A percentile compares a stretch with the other conserved stretches of the same genome.
Evolutionary conservation across 352 stramenopile genomes (phyloP).

Genomic region (Globisporangium iwayamae): DNA sequence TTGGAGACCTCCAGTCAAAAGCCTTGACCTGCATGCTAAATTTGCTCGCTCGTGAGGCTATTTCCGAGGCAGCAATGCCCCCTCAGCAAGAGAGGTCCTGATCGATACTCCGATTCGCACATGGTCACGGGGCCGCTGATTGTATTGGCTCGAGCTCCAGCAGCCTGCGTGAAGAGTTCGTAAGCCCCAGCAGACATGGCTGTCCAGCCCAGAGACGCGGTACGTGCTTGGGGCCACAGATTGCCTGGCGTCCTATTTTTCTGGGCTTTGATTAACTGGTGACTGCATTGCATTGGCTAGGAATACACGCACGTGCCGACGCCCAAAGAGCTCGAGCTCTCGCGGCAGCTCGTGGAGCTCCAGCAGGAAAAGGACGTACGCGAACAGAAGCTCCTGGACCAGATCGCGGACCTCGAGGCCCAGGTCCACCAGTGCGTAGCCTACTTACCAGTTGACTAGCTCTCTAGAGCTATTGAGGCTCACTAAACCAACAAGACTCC

Average conservation of each 20-base stretch:
- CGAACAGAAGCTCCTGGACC: constrained; percentile 51
- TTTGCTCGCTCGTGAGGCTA: not conserved
- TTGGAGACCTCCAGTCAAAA: not conserved
- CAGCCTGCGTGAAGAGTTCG: not conserved
- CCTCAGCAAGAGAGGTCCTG: not conserved
- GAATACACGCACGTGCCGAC: constrained; percentile 70
- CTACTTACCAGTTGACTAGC: not conserved
- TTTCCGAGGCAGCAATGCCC: no score
- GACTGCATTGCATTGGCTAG: constrained; percentile 22
- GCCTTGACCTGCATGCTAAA: not conserved
- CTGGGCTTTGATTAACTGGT: no score
- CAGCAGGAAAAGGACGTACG: constrained; percentile 68
- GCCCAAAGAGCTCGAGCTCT: constrained; percentile 69
- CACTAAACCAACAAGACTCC: not conserved
- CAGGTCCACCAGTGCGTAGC: constrained; percentile 63
- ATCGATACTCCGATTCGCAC: not conserved
- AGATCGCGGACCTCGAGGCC: constrained; percentile 62
- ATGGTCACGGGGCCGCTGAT: no score
- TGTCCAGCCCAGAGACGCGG: constrained; percentile 12
- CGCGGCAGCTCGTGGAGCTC: constrained; percentile 54
- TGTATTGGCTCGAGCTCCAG: not conserved
- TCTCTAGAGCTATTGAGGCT: not conserved
- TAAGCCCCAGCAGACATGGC: not conserved
- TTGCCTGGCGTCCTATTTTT: no score
- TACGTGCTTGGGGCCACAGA: not conserved